Conservation (phyloP, 2,329 filamentous ascomycete genomes). For the Ploettnerulaceae sp. region DNA sequence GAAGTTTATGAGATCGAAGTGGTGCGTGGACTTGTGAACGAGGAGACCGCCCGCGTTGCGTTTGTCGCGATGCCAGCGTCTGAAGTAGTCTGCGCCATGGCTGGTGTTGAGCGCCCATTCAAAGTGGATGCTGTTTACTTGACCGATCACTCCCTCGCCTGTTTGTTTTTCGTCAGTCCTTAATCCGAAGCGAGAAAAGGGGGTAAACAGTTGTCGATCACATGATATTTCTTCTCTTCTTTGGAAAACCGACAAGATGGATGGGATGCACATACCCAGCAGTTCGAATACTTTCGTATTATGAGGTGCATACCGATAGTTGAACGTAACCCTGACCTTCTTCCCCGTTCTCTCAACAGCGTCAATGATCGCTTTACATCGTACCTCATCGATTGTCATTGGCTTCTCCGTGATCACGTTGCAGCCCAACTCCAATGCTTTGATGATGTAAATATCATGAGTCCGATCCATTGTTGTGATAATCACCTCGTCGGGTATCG, state of each 20-base stretch:
- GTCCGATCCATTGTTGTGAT: conserved; percentile 60
- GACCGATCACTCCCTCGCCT: conserved; percentile 50
- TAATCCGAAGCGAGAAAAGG: neutral
- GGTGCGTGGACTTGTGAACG: conserved; percentile 59
- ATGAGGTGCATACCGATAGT: conserved; percentile 62
- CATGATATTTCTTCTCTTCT: too few relatives aligned
- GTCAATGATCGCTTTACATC: conserved; percentile 50
- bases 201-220: too few relatives aligned
- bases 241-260: neutral
- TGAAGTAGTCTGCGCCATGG: conserved; percentile 59
- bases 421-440: conserved; percentile 54
- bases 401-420: conserved; percentile 61
- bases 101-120: conserved; percentile 60
- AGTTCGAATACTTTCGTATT: conserved; percentile 56
- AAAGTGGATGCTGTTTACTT: conserved; percentile 54
- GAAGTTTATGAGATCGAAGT: conserved; percentile 60
- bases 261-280: conserved; percentile 29
- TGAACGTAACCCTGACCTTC: conserved; percentile 55
- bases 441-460: conserved; percentile 55
- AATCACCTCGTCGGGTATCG: conserved; percentile 55
- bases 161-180: neutral
- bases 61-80: conserved; percentile 59
- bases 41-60: conserved; percentile 54
- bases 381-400: conserved; percentile 56
- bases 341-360: conserved; percentile 46